Conservation (phyloP, 1,284 basidiomycete genomes). For the Kalmanozyma brasiliensis region DNA sequence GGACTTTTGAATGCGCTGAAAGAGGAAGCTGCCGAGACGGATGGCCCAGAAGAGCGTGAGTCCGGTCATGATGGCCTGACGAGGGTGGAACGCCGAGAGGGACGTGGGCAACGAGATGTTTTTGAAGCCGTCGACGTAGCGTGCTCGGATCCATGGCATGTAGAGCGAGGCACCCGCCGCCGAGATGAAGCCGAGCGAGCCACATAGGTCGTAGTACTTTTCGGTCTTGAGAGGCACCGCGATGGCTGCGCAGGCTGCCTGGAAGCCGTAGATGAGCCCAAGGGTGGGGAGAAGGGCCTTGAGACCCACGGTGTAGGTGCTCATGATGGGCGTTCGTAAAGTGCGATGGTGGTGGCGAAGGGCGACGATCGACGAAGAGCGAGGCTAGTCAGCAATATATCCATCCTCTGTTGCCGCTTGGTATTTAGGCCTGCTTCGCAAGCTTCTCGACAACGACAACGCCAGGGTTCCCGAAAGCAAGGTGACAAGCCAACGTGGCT, state of each 20-base stretch:
- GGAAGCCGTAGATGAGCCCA: constrained; percentile 58
- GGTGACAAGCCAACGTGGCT: constrained; percentile 1
- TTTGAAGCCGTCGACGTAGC: constrained; percentile 43
- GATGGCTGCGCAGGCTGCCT: constrained; percentile 49
- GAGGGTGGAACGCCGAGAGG: constrained; percentile 72
- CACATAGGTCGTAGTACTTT: constrained; percentile 68
- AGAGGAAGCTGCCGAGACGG: constrained; percentile 76
- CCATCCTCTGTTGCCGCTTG: not conserved
- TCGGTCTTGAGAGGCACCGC: constrained; percentile 55
- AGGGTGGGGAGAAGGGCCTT: constrained; percentile 51
- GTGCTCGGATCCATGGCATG: constrained; percentile 67
- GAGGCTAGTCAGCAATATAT: not conserved
- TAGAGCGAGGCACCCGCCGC: constrained; percentile 76
- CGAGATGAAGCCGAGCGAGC: constrained; percentile 77
- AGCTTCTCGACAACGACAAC: too few species aligned
- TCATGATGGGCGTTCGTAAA: constrained; percentile 14
- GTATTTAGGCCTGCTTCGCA: too few species aligned
- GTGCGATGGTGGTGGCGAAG: not conserved
- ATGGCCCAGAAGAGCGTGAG: constrained; percentile 75
- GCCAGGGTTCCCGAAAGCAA: too few species aligned
- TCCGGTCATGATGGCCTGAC: constrained; percentile 74
- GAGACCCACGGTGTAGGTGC: constrained; percentile 50
- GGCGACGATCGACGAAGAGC: not conserved
- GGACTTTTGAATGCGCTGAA: constrained; percentile 71
- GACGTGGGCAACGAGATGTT: constrained; percentile 41